These are phyloP conservation scores for Colletotrichum sp. DNA, from an alignment of 2,329 filamentous ascomycete species.

Conservation along the genomic window DNA sequence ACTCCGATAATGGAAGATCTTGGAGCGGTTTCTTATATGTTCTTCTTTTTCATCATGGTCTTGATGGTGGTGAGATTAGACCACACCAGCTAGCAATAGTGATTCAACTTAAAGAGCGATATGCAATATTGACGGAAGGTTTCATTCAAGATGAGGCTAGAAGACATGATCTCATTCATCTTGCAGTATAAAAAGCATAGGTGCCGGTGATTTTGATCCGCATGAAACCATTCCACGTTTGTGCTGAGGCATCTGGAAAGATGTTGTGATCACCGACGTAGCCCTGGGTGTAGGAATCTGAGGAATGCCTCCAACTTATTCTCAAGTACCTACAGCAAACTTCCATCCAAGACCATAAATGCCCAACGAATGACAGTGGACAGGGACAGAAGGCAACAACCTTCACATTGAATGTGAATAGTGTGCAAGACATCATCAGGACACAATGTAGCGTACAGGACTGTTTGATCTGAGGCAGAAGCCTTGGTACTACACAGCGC, in stretches of 20 bases:
- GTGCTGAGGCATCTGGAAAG: fast-evolving
- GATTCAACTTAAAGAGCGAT: neutral
- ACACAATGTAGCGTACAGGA: neutral
- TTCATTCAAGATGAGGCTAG: neutral
- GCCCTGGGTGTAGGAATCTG: too few relatives aligned
- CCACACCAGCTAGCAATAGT: neutral
- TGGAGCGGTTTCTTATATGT: neutral
- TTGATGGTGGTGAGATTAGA: neutral
- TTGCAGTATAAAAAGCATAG: neutral
- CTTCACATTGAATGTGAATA: too few relatives aligned
- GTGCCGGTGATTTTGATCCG: fast-evolving
- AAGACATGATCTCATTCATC: neutral
- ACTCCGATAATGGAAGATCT: neutral
- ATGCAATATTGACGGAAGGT: neutral
- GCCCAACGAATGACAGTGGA: neutral
- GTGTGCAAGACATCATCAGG: neutral
- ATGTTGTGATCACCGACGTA: fast-evolving
- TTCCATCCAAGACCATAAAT: fast-evolving
- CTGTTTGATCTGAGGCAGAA: neutral
- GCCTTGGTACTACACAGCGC: too few relatives aligned
- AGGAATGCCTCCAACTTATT: too few relatives aligned
- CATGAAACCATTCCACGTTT: neutral
- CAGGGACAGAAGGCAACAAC: neutral
- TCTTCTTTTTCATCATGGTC: neutral
- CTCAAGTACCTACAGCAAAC: too few relatives aligned